Percentiles rank a stretch among this genome's conserved stretches.
phyloP scores from a whole-genome alignment of 106 monocot genomes.

The Phalaenopsis aphrodite region DNA sequence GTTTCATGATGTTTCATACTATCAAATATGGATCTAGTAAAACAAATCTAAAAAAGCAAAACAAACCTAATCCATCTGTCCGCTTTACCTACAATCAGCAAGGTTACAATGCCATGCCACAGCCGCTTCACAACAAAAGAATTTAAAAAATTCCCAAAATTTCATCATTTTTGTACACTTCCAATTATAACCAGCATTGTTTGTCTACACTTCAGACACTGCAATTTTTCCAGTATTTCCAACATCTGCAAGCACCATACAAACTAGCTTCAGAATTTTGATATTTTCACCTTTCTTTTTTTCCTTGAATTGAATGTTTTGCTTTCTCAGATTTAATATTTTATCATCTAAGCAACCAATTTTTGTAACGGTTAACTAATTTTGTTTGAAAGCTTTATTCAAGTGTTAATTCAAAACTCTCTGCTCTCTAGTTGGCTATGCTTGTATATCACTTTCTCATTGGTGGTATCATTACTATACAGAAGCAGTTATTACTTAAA shows the following conservation, averaged over 20 bases:
- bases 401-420: neutral
- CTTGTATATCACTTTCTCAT: neutral
- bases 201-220: neutral
- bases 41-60: neutral
- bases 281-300: neutral
- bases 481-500: neutral
- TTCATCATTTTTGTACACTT: neutral
- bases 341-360: neutral
- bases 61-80: neutral
- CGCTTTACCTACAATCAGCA: too few relatives aligned
- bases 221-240: neutral
- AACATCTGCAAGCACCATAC: neutral
- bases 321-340: neutral
- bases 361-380: neutral
- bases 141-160: neutral
- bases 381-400: neutral
- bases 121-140: neutral
- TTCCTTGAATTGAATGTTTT: neutral
- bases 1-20: too few relatives aligned
- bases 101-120: neutral
- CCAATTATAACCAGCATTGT: neutral
- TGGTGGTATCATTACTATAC: neutral
- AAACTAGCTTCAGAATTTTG: neutral
- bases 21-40: neutral
- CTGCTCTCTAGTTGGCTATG: neutral